Evolutionary conservation across 148 eudicot genomes (phyloP).

Genomic region (Chenopodium quinoa): DNA sequence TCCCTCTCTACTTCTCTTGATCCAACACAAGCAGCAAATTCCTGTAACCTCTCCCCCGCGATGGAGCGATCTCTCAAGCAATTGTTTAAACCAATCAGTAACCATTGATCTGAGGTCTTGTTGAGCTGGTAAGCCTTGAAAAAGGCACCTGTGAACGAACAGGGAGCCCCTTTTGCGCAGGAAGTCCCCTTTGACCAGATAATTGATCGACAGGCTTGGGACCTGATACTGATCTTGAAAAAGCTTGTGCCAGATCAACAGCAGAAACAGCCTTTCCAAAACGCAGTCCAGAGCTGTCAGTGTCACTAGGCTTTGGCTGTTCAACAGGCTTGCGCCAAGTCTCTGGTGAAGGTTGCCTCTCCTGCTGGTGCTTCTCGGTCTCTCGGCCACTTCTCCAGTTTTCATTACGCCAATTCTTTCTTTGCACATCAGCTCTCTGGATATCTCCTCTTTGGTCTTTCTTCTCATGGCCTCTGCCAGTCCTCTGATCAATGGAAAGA

Average conservation of each 20-base stretch:
- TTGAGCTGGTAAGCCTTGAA: constrained; percentile 61
- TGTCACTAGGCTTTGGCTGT: constrained; percentile 36
- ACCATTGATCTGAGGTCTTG: constrained; percentile 80
- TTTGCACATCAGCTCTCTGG: constrained; percentile 55
- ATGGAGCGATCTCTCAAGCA: not conserved
- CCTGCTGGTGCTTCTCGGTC: constrained; percentile 53
- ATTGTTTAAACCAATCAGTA: constrained; percentile 36
- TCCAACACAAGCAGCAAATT: constrained; percentile 4
- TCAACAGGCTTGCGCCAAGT: constrained; percentile 92
- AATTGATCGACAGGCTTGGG: constrained; percentile 50
- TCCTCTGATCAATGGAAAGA: constrained; percentile 42
- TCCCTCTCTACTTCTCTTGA: not conserved
- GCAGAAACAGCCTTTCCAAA: constrained; percentile 87
- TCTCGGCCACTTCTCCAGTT: constrained; percentile 56
- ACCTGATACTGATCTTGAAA: constrained; percentile 67
- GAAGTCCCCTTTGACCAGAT: constrained; percentile 53
- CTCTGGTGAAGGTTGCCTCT: constrained; percentile 85
- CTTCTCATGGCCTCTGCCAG: constrained; percentile 44
- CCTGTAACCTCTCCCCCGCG: not conserved
- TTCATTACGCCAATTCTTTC: constrained; percentile 68
- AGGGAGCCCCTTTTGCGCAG: constrained; percentile 55
- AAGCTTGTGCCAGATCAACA: constrained; percentile 87
- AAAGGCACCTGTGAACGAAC: constrained; percentile 59
- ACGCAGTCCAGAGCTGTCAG: constrained; percentile 46
- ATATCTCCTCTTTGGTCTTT: constrained; percentile 45